Percentiles rank a stretch among this genome's conserved stretches.
Conservation (phyloP, 148 eudicot species). For the Chenopodium quinoa region DNA sequence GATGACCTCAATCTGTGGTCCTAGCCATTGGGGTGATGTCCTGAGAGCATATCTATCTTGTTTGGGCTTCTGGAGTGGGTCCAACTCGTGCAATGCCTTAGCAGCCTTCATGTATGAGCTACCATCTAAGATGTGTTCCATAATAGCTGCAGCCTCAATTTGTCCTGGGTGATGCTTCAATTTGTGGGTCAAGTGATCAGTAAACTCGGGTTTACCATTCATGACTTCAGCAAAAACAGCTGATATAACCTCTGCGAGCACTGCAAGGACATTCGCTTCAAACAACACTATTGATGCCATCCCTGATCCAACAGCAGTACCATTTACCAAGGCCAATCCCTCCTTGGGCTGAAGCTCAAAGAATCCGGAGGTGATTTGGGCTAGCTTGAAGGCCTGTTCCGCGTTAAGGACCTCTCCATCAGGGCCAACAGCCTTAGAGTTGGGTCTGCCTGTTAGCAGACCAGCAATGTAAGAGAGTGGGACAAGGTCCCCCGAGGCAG, state of each 20-base stretch:
- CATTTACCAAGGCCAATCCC: conserved; percentile 83
- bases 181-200: conserved; percentile 81
- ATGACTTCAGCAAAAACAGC: conserved; percentile 89
- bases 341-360: conserved; percentile 87
- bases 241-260: conserved; percentile 62
- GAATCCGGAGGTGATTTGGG: conserved; percentile 49
- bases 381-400: conserved; percentile 56
- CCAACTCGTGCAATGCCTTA: conserved; percentile 58
- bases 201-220: conserved; percentile 89
- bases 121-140: conserved; percentile 81
- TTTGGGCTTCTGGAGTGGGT: conserved; percentile 80
- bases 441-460: conserved; percentile 73
- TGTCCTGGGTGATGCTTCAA: conserved; percentile 92
- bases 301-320: conserved; percentile 91
- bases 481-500: conserved; percentile 82
- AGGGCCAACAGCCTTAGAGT: conserved; percentile 72
- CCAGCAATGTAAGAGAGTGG: conserved; percentile 92
- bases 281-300: conserved; percentile 76
- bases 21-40: conserved; percentile 92
- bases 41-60: conserved; percentile 85
- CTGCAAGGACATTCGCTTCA: conserved; percentile 62
- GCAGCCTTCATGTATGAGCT: conserved; percentile 72
- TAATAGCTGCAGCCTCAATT: conserved; percentile 86
- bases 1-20: conserved; percentile 86
- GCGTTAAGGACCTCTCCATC: conserved; percentile 52